These are phyloP conservation scores for Neocucurbitaria cava DNA, from an alignment of 2,329 filamentous ascomycete species.

Conservation along the genomic window DNA sequence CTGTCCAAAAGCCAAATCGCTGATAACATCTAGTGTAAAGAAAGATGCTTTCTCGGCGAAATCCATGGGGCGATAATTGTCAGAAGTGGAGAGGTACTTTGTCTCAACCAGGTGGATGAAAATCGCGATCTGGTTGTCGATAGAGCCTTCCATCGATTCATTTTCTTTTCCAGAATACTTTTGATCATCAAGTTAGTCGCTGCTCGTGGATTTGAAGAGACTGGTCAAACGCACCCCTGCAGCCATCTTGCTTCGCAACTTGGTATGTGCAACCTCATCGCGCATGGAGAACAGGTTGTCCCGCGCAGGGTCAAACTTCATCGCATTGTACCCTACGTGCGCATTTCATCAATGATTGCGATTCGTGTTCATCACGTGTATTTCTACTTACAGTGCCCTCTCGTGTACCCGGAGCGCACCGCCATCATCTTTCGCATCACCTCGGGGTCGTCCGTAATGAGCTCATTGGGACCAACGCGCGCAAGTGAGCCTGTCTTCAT, in stretches of 20 bases:
- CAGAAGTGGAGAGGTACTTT: slow-evolving; percentile 47
- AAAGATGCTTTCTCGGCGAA: slow-evolving; percentile 57
- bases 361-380: not conserved
- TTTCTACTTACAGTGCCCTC: slow-evolving; percentile 19
- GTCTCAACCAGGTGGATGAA: slow-evolving; percentile 56
- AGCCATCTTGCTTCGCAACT: slow-evolving; percentile 53
- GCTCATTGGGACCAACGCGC: slow-evolving; percentile 55
- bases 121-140: slow-evolving; percentile 55
- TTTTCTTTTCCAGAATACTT: slow-evolving; percentile 57
- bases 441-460: slow-evolving; percentile 57
- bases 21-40: slow-evolving; percentile 63
- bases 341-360: not conserved
- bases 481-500: slow-evolving; percentile 30
- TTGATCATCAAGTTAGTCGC: not conserved
- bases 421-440: slow-evolving; percentile 55
- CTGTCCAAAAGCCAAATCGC: slow-evolving; percentile 58
- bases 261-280: slow-evolving; percentile 54
- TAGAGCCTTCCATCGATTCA: slow-evolving; percentile 54
- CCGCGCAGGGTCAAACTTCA: slow-evolving; percentile 57
- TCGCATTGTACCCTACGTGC: slow-evolving; percentile 44
- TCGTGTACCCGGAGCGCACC: slow-evolving; percentile 46
- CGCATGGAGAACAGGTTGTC: slow-evolving; percentile 61
- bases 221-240: slow-evolving; percentile 21
- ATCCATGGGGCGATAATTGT: slow-evolving; percentile 50
- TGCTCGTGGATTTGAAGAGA: slow-evolving; percentile 18